A percentile compares a stretch with the other conserved stretches of the same genome.
phyloP scores from a whole-genome alignment of 495 filamentous ascomycete genomes.

The Oidiodendron maius region DNA sequence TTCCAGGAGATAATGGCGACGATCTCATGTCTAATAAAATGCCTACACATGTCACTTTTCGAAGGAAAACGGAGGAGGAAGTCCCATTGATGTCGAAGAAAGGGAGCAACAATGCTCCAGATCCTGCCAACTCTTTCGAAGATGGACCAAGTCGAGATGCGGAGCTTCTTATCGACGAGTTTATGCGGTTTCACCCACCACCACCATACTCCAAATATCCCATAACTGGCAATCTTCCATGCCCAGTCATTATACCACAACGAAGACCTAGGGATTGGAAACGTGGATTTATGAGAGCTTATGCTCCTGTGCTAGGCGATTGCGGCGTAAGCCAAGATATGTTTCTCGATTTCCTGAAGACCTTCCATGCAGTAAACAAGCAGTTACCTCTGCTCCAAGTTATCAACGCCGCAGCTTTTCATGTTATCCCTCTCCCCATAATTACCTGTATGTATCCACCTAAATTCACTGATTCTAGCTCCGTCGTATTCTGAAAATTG shows the following conservation, averaged over 20 bases:
- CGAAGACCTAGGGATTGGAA: slow-evolving; percentile 34
- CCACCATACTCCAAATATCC: slow-evolving; percentile 16
- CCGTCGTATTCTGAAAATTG: too few relatives aligned
- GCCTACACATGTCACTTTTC: too few relatives aligned
- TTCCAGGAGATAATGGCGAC: slow-evolving; percentile 7
- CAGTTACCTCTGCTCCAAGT: slow-evolving; percentile 32
- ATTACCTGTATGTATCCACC: too few relatives aligned
- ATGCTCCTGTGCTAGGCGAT: slow-evolving; percentile 44
- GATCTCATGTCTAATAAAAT: too few relatives aligned
- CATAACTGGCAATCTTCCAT: slow-evolving; percentile 20
- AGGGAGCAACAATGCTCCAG: too few relatives aligned
- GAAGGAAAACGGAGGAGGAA: slow-evolving; percentile 14
- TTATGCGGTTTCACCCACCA: slow-evolving; percentile 18
- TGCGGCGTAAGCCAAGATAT: slow-evolving; percentile 44
- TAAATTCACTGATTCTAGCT: too few relatives aligned
- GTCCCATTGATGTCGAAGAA: slow-evolving; percentile 20
- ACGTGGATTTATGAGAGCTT: slow-evolving; percentile 43
- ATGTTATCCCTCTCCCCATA: too few relatives aligned
- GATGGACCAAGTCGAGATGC: slow-evolving; percentile 63
- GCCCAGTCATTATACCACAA: slow-evolving; percentile 45
- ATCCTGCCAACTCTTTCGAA: too few relatives aligned
- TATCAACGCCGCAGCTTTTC: slow-evolving; percentile 40
- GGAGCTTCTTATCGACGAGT: slow-evolving; percentile 39
- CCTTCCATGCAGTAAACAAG: slow-evolving; percentile 36
- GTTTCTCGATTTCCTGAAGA: slow-evolving; percentile 51